phyloP scores from a whole-genome alignment of 1,284 basidiomycete genomes.

The Gomphus bonarii region DNA sequence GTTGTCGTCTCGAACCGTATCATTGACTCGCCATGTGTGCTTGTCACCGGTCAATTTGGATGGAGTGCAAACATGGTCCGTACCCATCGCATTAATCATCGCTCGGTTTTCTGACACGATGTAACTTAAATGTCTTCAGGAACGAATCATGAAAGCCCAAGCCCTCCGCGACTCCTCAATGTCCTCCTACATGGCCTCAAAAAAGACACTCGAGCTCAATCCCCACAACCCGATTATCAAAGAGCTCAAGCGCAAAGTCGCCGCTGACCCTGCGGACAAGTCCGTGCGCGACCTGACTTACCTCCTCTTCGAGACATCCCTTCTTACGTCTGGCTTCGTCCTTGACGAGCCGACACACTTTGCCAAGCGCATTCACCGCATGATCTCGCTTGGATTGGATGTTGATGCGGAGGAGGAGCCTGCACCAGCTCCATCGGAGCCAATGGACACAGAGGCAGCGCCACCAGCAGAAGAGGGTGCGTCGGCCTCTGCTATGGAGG shows the following conservation, averaged over 20 bases:
- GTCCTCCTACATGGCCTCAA: constrained; percentile 98
- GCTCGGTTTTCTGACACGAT: background rate
- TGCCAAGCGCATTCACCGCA: constrained; percentile 93
- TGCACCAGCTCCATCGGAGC: constrained; percentile 19
- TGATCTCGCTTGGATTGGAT: constrained; percentile 86
- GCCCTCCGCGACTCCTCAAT: constrained; percentile 97
- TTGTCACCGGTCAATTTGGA: constrained; percentile 97
- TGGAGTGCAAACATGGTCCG: constrained; percentile 98
- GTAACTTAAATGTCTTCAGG: constrained; percentile 34
- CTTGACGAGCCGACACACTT: constrained; percentile 94
- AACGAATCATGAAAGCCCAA: constrained; percentile 99
- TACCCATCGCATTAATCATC: constrained; percentile 9
- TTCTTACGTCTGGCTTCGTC: constrained; percentile 90
- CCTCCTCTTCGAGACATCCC: constrained; percentile 93
- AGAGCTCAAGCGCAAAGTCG: constrained; percentile 91
- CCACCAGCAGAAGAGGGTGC: constrained; percentile 47
- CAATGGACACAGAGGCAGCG: constrained; percentile 31
- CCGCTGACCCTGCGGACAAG: constrained; percentile 97
- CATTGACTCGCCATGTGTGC: constrained; percentile 89
- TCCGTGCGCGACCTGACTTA: constrained; percentile 94
- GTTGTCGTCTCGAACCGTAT: constrained; percentile 98
- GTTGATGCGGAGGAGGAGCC: constrained; percentile 60
- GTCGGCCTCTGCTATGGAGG: constrained; percentile 68
- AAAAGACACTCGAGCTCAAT: constrained; percentile 99
- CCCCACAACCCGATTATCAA: constrained; percentile 90